Conservation (phyloP, 1,284 basidiomycete genomes). For the Boletellus deceptivus region DNA sequence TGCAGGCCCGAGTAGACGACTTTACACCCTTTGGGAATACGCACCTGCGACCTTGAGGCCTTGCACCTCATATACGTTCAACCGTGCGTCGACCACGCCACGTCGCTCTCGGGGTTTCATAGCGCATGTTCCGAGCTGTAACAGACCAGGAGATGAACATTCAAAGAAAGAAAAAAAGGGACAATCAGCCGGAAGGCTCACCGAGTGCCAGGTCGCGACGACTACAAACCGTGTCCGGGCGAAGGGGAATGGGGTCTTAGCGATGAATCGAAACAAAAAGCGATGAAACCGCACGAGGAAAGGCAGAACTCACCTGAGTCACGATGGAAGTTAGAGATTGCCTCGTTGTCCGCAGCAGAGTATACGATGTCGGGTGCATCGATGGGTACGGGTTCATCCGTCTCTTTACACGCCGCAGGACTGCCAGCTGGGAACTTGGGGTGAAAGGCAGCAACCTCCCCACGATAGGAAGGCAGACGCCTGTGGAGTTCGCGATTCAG, state of each 20-base stretch:
- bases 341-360: slow-evolving; percentile 53
- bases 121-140: slow-evolving; percentile 31
- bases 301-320: slow-evolving; percentile 25
- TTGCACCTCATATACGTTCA: slow-evolving; percentile 32
- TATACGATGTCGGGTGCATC: slow-evolving; percentile 52
- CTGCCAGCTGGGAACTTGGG: slow-evolving; percentile 51
- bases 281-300: too few relatives aligned
- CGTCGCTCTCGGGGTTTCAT: slow-evolving; percentile 28
- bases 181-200: slow-evolving; percentile 25
- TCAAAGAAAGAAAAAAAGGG: neutral
- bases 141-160: neutral
- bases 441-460: slow-evolving; percentile 46
- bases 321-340: slow-evolving; percentile 44
- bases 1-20: too few relatives aligned
- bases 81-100: slow-evolving; percentile 29
- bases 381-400: slow-evolving; percentile 38
- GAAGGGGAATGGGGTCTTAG: neutral
- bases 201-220: slow-evolving; percentile 54
- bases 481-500: slow-evolving; percentile 44
- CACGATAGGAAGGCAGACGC: slow-evolving; percentile 55
- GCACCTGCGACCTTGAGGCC: slow-evolving; percentile 31
- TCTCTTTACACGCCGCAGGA: slow-evolving; percentile 38
- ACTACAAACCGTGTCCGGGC: slow-evolving; percentile 30
- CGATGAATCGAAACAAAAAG: too few relatives aligned
- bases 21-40: neutral